A percentile compares a stretch with the other conserved stretches of the same genome.
Evolutionary conservation across 768 basidiomycete species (phyloP).

Genomic region (Pluteus cervinus): DNA sequence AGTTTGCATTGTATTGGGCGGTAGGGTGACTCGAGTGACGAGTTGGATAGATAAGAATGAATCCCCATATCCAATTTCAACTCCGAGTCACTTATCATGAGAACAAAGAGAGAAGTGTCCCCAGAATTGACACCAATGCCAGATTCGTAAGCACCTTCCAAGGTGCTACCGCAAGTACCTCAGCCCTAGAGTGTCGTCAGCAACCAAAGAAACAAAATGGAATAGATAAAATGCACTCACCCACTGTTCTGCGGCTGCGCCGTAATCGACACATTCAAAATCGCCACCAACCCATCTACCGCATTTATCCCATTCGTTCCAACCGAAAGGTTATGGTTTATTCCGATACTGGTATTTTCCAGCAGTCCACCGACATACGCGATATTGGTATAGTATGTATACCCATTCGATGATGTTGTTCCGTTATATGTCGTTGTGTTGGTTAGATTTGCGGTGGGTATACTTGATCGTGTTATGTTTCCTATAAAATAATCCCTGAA

Average conservation of each 20-base stretch:
- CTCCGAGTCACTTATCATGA: no score
- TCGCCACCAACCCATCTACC: slow-evolving; percentile 77
- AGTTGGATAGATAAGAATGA: no score
- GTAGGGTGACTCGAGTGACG: no score
- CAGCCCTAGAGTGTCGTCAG: background rate
- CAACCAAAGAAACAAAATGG: background rate
- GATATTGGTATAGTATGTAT: slow-evolving; percentile 68
- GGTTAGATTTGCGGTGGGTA: slow-evolving; percentile 45
- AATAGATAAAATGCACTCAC: slow-evolving; percentile 24
- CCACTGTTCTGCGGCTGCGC: slow-evolving; percentile 15
- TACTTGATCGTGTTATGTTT: slow-evolving; percentile 57
- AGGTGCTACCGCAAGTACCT: no score
- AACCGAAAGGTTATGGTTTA: slow-evolving; percentile 64
- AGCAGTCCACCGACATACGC: slow-evolving; percentile 66
- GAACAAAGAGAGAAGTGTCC: no score
- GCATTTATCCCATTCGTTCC: slow-evolving; percentile 47
- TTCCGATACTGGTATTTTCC: slow-evolving; percentile 58
- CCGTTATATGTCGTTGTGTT: slow-evolving; percentile 59
- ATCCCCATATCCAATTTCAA: no score
- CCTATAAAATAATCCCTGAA: slow-evolving; percentile 78
- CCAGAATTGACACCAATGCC: no score
- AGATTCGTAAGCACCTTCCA: no score
- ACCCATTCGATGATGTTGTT: slow-evolving; percentile 55
- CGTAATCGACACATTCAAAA: slow-evolving; percentile 68
- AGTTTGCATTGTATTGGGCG: no score